These are phyloP conservation scores for Athelia psychrophila DNA, from an alignment of 1,284 basidiomycete species.

Conservation along the genomic window DNA sequence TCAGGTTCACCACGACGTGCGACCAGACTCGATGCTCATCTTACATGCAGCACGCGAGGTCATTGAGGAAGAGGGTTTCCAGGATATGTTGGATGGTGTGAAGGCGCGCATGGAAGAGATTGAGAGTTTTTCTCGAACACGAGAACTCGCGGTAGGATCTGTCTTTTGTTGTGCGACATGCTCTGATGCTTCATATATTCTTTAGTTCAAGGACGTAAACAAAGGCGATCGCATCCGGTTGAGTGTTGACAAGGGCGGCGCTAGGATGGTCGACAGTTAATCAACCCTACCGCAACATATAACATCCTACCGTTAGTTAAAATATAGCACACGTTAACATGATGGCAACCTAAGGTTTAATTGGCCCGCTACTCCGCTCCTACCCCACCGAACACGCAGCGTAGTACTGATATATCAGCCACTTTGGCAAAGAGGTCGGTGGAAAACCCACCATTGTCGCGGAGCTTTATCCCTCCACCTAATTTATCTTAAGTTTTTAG, in stretches of 20 bases:
- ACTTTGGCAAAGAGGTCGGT: no score
- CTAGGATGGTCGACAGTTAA: slow-evolving; percentile 23
- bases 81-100: slow-evolving; percentile 68
- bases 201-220: slow-evolving; percentile 63
- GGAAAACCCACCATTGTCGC: no score
- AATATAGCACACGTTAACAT: no score
- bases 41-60: slow-evolving; percentile 69
- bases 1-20: slow-evolving; percentile 72
- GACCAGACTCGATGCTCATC: slow-evolving; percentile 75
- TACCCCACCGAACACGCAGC: no score
- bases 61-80: slow-evolving; percentile 68
- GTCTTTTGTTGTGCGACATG: background rate
- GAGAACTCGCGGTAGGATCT: slow-evolving; percentile 61
- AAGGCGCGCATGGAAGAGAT: slow-evolving; percentile 73
- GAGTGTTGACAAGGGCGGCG: slow-evolving; percentile 59
- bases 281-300: no score
- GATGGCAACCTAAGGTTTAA: no score
- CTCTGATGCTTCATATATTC: background rate
- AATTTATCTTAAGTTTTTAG: no score
- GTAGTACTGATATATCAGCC: no score
- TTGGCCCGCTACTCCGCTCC: no score
- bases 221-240: slow-evolving; percentile 57
- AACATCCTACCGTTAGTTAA: no score
- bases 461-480: no score
- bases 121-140: slow-evolving; percentile 67